Percentiles rank a stretch among this genome's conserved stretches.
Evolutionary conservation across 106 monocot genomes (phyloP).

Genomic region (Vanilla planifolia): DNA sequence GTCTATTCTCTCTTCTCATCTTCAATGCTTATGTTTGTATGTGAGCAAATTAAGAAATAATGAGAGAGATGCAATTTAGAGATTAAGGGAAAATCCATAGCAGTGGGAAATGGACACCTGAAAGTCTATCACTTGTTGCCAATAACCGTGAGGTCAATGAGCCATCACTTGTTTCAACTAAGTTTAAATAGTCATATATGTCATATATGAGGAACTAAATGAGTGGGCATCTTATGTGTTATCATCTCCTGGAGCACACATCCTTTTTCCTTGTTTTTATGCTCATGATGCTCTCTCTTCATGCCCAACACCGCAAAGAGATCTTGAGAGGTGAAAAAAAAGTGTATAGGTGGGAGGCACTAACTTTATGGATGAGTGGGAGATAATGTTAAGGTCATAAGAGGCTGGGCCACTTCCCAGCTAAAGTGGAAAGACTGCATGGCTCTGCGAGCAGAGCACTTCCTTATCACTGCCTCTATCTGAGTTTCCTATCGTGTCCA

Average conservation of each 20-base stretch:
- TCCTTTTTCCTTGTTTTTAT: not conserved
- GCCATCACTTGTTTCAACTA: not conserved
- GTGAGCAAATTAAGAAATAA: too few relatives aligned
- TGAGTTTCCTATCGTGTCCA: constrained; percentile 2
- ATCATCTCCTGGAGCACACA: not conserved
- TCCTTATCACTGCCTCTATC: not conserved
- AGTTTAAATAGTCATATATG: not conserved
- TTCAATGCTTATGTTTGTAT: too few relatives aligned
- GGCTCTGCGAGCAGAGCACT: not conserved
- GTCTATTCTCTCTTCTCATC: too few relatives aligned
- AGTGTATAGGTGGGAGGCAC: not conserved
- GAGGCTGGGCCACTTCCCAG: not conserved
- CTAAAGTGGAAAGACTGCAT: constrained; percentile 1
- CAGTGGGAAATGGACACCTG: too few relatives aligned
- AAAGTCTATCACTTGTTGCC: not conserved
- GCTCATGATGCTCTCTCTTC: not conserved
- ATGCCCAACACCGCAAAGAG: not conserved
- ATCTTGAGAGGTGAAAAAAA: not conserved
- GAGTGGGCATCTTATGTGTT: not conserved
- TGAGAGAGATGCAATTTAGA: not conserved
- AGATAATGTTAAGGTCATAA: not conserved
- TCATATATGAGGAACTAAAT: not conserved
- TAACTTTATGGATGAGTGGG: too few relatives aligned
- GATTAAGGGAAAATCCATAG: not conserved
- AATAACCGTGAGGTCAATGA: not conserved